phyloP scores from a whole-genome alignment of 2,329 filamentous ascomycete species.

The Calycina herbarum region DNA sequence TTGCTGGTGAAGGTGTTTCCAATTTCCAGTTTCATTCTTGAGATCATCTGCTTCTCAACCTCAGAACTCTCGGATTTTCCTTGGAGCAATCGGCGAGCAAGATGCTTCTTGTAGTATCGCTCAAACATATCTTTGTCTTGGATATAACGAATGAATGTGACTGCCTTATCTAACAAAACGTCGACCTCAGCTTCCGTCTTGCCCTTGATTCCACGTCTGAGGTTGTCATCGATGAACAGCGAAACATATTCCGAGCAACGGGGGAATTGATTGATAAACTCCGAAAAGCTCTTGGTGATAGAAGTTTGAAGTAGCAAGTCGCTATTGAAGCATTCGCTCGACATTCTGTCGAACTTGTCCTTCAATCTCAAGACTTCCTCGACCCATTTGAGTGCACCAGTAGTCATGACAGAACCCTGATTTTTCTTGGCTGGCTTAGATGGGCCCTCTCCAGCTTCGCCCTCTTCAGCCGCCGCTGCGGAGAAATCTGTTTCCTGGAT shows the following conservation, averaged over 20 bases:
- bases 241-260: constrained; percentile 91
- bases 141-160: constrained; percentile 82
- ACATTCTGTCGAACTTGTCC: constrained; percentile 83
- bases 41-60: constrained; percentile 93
- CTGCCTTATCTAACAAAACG: constrained; percentile 80
- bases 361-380: constrained; percentile 85
- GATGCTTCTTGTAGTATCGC: constrained; percentile 96
- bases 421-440: constrained; percentile 51
- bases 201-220: constrained; percentile 90
- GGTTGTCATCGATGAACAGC: constrained; percentile 92
- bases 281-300: constrained; percentile 81
- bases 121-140: constrained; percentile 94
- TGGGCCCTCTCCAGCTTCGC: constrained; percentile 48
- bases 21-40: constrained; percentile 94
- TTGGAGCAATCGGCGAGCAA: constrained; percentile 83
- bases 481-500: constrained; percentile 58
- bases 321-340: constrained; percentile 67
- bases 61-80: constrained; percentile 89
- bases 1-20: constrained; percentile 92
- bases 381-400: constrained; percentile 90
- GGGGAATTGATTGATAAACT: constrained; percentile 89
- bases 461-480: constrained; percentile 44
- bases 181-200: constrained; percentile 91
- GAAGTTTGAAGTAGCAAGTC: constrained; percentile 80
- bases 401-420: constrained; percentile 74